Evolutionary conservation across 257 asterid genomes (phyloP).

Genomic region (Voacanga thouarsii): DNA sequence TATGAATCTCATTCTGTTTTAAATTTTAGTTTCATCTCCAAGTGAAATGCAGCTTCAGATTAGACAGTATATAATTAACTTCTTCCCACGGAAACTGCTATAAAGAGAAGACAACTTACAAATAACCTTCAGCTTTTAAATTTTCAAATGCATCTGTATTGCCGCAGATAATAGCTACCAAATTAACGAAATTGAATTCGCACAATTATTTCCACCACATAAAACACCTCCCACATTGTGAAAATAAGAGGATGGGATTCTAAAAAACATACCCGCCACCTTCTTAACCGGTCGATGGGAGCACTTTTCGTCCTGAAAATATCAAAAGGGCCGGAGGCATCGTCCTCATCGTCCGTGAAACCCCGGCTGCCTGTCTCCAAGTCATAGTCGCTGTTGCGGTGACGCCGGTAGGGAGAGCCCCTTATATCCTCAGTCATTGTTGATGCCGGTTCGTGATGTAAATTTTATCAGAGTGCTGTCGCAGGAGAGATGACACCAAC

Average conservation of each 20-base stretch:
- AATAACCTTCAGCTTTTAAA: not conserved
- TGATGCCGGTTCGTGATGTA: not conserved
- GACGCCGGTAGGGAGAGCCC: slow-evolving; percentile 49
- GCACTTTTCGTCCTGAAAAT: slow-evolving; percentile 82
- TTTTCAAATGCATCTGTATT: not conserved
- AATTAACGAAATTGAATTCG: not conserved
- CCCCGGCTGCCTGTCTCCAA: slow-evolving; percentile 45
- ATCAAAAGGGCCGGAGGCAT: slow-evolving; percentile 54
- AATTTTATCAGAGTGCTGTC: slow-evolving; percentile 25
- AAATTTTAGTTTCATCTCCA: no score
- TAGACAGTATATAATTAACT: no score
- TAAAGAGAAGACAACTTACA: no score
- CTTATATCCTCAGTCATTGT: slow-evolving; percentile 17
- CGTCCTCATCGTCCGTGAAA: slow-evolving; percentile 39
- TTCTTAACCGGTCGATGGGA: slow-evolving; percentile 60
- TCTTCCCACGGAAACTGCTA: no score
- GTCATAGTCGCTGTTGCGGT: slow-evolving; percentile 40
- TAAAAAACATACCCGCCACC: slow-evolving; percentile 78
- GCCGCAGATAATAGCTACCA: not conserved
- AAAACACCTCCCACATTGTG: not conserved
- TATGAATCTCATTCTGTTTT: no score
- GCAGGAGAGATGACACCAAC: slow-evolving; percentile 77
- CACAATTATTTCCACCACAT: not conserved
- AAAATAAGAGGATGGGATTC: not conserved
- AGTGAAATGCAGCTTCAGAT: no score